phyloP scores from a whole-genome alignment of 345 rosid genomes.

The Citrus sinensis region DNA sequence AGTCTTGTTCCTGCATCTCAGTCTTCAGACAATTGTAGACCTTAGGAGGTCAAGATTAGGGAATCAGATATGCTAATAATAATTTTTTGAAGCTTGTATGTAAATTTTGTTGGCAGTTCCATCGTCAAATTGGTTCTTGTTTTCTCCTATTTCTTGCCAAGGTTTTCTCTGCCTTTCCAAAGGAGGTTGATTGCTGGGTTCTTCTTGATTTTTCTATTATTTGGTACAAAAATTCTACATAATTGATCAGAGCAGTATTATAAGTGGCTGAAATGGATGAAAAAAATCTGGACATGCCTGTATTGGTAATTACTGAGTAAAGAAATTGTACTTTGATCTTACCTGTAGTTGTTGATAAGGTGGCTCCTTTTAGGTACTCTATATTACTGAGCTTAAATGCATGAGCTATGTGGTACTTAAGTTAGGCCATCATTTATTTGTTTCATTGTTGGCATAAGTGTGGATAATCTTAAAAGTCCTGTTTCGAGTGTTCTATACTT shows the following conservation, averaged over 20 bases:
- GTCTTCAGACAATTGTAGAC: background rate
- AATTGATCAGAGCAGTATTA: background rate
- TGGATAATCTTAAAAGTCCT: background rate
- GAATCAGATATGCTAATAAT: background rate
- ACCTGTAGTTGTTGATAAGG: background rate
- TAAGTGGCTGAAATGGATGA: background rate
- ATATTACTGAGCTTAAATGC: background rate
- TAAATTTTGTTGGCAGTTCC: background rate
- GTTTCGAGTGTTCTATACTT: background rate
- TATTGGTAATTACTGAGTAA: background rate
- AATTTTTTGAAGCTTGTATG: background rate
- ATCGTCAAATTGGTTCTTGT: background rate
- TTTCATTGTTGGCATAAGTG: background rate
- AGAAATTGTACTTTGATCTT: background rate
- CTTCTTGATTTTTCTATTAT: background rate
- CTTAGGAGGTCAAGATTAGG: background rate
- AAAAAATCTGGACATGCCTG: background rate
- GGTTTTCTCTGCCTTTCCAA: background rate
- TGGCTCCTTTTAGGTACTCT: background rate
- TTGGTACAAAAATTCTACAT: background rate
- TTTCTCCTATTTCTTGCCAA: background rate
- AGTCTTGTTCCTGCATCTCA: background rate
- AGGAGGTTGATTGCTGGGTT: background rate
- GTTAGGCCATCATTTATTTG: background rate
- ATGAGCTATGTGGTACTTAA: background rate